phyloP scores from a whole-genome alignment of 2,329 filamentous ascomycete genomes.

The Fusarium temperatum region DNA sequence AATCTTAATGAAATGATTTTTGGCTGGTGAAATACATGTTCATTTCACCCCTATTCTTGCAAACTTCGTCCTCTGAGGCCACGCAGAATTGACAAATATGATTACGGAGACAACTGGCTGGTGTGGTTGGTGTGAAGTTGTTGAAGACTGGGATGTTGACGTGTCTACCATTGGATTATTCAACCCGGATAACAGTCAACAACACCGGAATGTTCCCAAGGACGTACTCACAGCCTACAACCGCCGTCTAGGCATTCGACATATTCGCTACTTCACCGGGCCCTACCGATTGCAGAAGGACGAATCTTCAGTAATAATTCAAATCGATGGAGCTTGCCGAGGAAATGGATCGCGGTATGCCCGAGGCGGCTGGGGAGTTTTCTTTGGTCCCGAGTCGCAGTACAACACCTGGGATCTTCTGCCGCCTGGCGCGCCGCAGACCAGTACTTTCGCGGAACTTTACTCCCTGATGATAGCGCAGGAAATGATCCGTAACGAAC shows the following conservation, averaged over 20 bases:
- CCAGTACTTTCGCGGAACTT: background rate
- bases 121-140: background rate
- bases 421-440: background rate
- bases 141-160: background rate
- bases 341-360: background rate
- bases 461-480: fast-evolving
- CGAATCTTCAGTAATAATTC: background rate
- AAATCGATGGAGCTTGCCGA: background rate
- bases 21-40: background rate
- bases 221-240: background rate
- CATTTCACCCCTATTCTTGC: background rate
- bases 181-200: too few species aligned
- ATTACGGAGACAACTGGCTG: background rate
- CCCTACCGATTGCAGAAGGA: background rate
- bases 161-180: background rate
- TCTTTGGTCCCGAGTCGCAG: background rate
- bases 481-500: background rate
- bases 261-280: background rate
- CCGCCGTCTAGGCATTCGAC: background rate
- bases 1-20: background rate
- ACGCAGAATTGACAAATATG: background rate
- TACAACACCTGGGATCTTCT: background rate
- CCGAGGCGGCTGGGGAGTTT: background rate
- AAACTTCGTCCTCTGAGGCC: background rate
- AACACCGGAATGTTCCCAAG: background rate